Conservation (phyloP, 169 alveolate genomes). For the Plasmodium vinckei region DNA sequence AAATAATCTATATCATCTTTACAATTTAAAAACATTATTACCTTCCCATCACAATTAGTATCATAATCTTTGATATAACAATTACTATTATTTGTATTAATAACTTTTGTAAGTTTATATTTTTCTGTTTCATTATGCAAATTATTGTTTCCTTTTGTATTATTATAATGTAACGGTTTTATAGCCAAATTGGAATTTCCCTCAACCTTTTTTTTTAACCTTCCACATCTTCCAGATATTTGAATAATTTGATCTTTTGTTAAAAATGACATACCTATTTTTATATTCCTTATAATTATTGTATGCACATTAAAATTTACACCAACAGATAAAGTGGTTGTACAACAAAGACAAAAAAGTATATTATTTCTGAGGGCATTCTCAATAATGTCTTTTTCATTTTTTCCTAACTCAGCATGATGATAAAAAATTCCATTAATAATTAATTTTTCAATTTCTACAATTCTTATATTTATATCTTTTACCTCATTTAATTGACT, state of each 20-base stretch:
- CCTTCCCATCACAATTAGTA: conserved; percentile 65
- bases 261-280: conserved; percentile 18
- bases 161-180: neutral
- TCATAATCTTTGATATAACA: conserved; percentile 23
- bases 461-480: neutral
- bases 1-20: conserved; percentile 16
- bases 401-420: conserved; percentile 38
- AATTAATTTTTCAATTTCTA: conserved; percentile 42
- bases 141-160: neutral
- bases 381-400: conserved; percentile 52
- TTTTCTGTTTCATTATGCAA: neutral
- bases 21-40: conserved; percentile 5
- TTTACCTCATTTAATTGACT: conserved; percentile 21
- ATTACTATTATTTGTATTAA: neutral
- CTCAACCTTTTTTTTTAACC: conserved; percentile 7
- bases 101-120: neutral
- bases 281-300: conserved; percentile 31
- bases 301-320: conserved; percentile 63
- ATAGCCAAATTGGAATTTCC: neutral
- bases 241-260: conserved; percentile 53
- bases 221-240: conserved; percentile 72
- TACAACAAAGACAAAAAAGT: conserved; percentile 67
- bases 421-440: conserved; percentile 65
- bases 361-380: conserved; percentile 35
- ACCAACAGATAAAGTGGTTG: conserved; percentile 73